Evolutionary conservation across 2,329 filamentous ascomycete species (phyloP).

Genomic region (Colletotrichum kahawae): DNA sequence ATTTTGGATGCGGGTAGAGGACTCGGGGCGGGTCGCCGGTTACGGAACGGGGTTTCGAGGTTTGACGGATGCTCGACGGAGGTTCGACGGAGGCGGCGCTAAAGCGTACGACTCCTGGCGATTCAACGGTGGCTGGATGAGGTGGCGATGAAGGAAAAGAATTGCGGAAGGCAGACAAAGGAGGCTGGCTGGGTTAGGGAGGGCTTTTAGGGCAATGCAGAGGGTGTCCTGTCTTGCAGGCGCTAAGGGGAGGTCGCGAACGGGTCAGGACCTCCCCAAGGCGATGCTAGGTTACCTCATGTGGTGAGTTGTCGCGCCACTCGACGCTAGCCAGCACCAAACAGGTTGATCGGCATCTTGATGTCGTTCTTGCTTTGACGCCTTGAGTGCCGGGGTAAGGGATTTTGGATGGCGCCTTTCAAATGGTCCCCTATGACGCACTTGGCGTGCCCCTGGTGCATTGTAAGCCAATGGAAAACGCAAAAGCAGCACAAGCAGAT

Average conservation of each 20-base stretch:
- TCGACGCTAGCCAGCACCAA: background rate
- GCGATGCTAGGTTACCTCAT: background rate
- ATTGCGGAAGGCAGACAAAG: background rate
- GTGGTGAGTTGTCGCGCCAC: background rate
- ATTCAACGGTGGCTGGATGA: background rate
- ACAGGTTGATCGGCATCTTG: background rate
- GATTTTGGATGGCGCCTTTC: background rate
- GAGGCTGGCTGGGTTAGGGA: background rate
- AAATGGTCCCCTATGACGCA: conserved; percentile 15
- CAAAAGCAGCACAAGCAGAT: background rate
- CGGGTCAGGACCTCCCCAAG: background rate
- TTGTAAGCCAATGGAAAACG: background rate
- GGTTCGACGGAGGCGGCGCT: background rate
- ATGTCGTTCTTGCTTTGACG: background rate
- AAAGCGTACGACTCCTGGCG: background rate
- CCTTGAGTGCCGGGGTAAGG: background rate
- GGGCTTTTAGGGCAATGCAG: background rate
- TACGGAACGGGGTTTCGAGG: background rate
- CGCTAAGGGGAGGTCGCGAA: background rate
- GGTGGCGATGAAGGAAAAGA: background rate
- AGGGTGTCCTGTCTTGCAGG: background rate
- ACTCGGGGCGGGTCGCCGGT: background rate
- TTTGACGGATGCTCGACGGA: background rate
- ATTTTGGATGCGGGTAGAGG: conserved; percentile 33
- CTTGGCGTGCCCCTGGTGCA: background rate